Base-by-base conservation (phyloP, 1,139 yeast genomes). In the Casaregolazyma suthepensis region DNA sequence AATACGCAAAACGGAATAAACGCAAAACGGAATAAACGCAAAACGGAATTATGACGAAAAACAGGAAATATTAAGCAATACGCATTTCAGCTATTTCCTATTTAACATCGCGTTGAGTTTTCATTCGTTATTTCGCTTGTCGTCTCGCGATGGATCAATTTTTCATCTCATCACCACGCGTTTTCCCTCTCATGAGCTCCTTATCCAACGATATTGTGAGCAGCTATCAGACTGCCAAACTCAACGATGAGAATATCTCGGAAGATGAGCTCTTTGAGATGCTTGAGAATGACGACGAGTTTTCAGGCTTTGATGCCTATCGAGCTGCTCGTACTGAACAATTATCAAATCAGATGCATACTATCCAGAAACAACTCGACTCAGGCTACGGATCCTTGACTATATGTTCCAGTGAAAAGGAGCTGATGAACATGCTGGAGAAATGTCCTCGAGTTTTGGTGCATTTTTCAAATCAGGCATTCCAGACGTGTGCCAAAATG, bases 381-480 rank as follows among this genome's bases (percentile, higher is more conserved):
- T 74, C 71, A 5, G 76, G 73, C 2, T 71, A 75, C 54, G 83
- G 83, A 4, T 61, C 65, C 35, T 67, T 82, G 20, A 66, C 66
- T 46, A 70, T 68, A 3, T 58, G 80, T 17, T 62, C 64, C 0
- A 73, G 74, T 31, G 95, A 87, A 64, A 79, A 80, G 56, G 76
- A 75, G 45, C 70, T 86, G 26, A 77, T 87, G 72, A 75, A 76
- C 43, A 62, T 72, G 1, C 79, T 83, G 1, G 71, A 83, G 0
- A 64, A 69, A 1, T 65, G 72, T 1, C 74, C 71, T 19, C 63
- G 66, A n/a, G 75, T 77, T 2, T 73, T 87, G 1, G 77, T 87
- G 2, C 88, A 85, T 63, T 86, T 88, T 63, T 82, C 76, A 62
- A 83, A 84, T 59, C 81, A 81, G 2, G 70, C 72, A 44, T 88